Percentiles rank a stretch among this genome's conserved stretches.
Evolutionary conservation across 805 yeast species (phyloP).

Genomic region (Isabelozyma rhagii): DNA sequence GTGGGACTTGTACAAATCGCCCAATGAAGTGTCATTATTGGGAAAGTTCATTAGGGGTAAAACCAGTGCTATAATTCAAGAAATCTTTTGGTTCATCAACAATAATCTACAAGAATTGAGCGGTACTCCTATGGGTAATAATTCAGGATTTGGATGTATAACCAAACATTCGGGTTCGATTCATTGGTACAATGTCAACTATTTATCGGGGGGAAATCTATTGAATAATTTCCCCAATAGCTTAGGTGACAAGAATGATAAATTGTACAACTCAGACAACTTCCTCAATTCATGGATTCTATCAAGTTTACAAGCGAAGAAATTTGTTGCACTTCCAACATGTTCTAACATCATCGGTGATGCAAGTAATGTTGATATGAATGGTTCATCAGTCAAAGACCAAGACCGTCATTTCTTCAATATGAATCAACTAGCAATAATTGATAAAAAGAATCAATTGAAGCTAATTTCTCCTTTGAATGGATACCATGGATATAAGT

Average conservation of each 20-base stretch:
- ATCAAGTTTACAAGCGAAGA: slow-evolving; percentile 31
- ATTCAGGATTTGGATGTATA: slow-evolving; percentile 48
- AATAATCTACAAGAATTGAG: slow-evolving; percentile 24
- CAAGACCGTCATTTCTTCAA: slow-evolving; percentile 9
- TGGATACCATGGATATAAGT: slow-evolving; percentile 37
- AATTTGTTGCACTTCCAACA: slow-evolving; percentile 23
- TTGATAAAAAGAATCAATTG: slow-evolving; percentile 28
- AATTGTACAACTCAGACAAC: slow-evolving; percentile 6
- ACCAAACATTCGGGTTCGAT: slow-evolving; percentile 56
- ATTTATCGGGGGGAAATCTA: slow-evolving; percentile 31
- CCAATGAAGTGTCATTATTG: slow-evolving; percentile 47
- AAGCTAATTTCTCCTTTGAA: slow-evolving; percentile 34
- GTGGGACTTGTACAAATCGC: slow-evolving; percentile 59
- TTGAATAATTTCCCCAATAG: slow-evolving; percentile 28
- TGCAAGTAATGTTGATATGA: not conserved
- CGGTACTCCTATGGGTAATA: slow-evolving; percentile 16
- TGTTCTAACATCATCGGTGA: slow-evolving; percentile 6
- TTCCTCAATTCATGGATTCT: slow-evolving; percentile 46
- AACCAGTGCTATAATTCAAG: slow-evolving; percentile 51
- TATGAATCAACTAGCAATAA: slow-evolving; percentile 28
- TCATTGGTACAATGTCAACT: slow-evolving; percentile 56
- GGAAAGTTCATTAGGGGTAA: slow-evolving; percentile 64
- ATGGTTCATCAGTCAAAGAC: not conserved
- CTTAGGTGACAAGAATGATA: slow-evolving; percentile 6
- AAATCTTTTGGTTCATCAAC: slow-evolving; percentile 51